Base-by-base conservation (phyloP, 129 eudicot genomes). In the Glebionis coronaria region DNA sequence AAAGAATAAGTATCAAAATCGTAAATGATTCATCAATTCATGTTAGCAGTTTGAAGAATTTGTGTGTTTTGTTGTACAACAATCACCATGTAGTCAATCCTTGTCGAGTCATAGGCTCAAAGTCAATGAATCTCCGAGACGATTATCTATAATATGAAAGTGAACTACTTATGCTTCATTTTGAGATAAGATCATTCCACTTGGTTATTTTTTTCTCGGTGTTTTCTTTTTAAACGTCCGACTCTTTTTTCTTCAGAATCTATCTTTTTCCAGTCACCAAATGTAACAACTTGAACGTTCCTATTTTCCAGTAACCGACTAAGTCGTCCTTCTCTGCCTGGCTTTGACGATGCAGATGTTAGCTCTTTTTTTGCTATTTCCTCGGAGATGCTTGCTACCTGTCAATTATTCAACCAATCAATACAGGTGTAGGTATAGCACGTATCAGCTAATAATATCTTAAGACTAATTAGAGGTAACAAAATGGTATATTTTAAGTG, bases 281-380 rank as follows among this genome's bases (percentile, higher is more conserved):
- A n/a, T n/a, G n/a, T n/a, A n/a, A n/a, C n/a, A n/a, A n/a, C n/a
- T n/a, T n/a, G n/a, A n/a, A n/a, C n/a, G n/a, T n/a, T n/a, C n/a
- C n/a, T n/a, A n/a, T n/a, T 68, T 66, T 86, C 90, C 61, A 92
- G 76, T 45, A 89, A 66, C 12, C 78, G 77, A 44, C 79, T 53
- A 20, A 89, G n/a, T n/a, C n/a, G 99, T 38, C 97, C 95, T 40
- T 83, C 87, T 61, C 90, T 82, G 28, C 97, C 97, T 9, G 89
- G 83, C 81, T 81, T 85, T 67, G 60, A 16, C 14, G 67, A 64
- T 63, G 56, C 68, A 56, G 81, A 76, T 12, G 71, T 57, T 18
- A 71, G 46, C 9, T 63, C 69, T 61, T 79, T 81, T 64, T 70
- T 78, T 15, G 66, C 59, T 3, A 86, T 63, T 76, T 94, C 99